Conservation (phyloP, 1,284 basidiomycete species). For the Schizophyllum amplum region DNA sequence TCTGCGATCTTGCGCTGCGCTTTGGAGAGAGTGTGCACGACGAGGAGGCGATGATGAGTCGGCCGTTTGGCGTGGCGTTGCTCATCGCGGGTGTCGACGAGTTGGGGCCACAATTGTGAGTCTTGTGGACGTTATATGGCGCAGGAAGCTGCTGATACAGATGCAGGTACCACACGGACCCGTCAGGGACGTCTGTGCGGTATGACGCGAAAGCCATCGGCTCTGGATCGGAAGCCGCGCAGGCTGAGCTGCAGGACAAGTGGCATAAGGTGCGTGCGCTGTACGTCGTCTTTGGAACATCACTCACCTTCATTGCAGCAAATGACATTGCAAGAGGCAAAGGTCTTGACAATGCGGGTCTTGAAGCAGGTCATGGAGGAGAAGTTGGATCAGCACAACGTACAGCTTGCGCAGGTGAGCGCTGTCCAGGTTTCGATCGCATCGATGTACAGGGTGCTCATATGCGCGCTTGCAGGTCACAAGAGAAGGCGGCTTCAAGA, state of each 20-base stretch:
- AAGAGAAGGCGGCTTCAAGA: slow-evolving; percentile 70
- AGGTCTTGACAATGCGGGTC: slow-evolving; percentile 80
- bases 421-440: background rate
- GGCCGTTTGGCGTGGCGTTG: slow-evolving; percentile 97
- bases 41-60: slow-evolving; percentile 98
- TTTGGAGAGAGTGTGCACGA: slow-evolving; percentile 99
- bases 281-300: slow-evolving; percentile 1
- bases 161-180: slow-evolving; percentile 90
- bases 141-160: background rate
- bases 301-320: slow-evolving; percentile 42
- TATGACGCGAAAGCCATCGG: slow-evolving; percentile 99
- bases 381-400: slow-evolving; percentile 96
- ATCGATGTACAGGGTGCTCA: slow-evolving; percentile 1
- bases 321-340: slow-evolving; percentile 89
- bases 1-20: slow-evolving; percentile 93
- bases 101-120: slow-evolving; percentile 88
- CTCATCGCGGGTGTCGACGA: slow-evolving; percentile 97
- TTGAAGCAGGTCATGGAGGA: slow-evolving; percentile 99
- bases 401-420: slow-evolving; percentile 88
- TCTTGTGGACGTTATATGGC: slow-evolving; percentile 10
- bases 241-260: slow-evolving; percentile 95
- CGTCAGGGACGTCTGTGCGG: slow-evolving; percentile 96
- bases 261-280: slow-evolving; percentile 76
- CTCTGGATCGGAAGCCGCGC: slow-evolving; percentile 95
- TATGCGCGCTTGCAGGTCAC: slow-evolving; percentile 50